phyloP scores from a whole-genome alignment of 495 filamentous ascomycete genomes.

The Trichoderma asperelloides region DNA sequence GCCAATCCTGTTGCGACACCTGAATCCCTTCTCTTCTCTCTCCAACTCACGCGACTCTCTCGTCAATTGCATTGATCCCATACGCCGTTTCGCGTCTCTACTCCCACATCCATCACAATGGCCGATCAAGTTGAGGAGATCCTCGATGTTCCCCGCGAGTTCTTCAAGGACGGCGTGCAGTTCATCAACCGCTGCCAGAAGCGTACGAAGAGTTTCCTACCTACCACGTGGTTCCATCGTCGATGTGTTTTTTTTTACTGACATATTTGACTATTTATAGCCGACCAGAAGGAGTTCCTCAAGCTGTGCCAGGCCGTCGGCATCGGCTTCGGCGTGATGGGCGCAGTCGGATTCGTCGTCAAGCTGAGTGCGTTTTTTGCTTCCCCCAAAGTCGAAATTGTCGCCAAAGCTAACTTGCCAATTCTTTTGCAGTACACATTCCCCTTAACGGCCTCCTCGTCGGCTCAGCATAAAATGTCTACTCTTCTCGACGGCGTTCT shows the following conservation, averaged over 20 bases:
- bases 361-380: conserved; percentile 62
- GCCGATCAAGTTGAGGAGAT: conserved; percentile 72
- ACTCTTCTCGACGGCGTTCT: neutral
- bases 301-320: conserved; percentile 95
- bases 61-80: neutral
- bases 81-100: neutral
- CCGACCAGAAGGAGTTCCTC: conserved; percentile 81
- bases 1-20: neutral
- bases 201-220: conserved; percentile 43
- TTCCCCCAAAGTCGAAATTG: too few relatives aligned
- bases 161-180: conserved; percentile 68
- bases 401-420: neutral
- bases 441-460: conserved; percentile 28
- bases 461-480: conserved; percentile 22
- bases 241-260: conserved; percentile 15
- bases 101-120: conserved; percentile 32
- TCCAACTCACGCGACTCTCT: neutral
- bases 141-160: conserved; percentile 73
- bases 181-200: conserved; percentile 83
- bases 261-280: conserved; percentile 14
- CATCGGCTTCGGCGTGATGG: conserved; percentile 41
- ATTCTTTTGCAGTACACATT: conserved; percentile 21
- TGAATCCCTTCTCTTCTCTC: neutral
- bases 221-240: neutral
- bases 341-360: conserved; percentile 74